These are phyloP conservation scores for Vigna radiata DNA, from an alignment of 306 rosid species.

Conservation along the genomic window DNA sequence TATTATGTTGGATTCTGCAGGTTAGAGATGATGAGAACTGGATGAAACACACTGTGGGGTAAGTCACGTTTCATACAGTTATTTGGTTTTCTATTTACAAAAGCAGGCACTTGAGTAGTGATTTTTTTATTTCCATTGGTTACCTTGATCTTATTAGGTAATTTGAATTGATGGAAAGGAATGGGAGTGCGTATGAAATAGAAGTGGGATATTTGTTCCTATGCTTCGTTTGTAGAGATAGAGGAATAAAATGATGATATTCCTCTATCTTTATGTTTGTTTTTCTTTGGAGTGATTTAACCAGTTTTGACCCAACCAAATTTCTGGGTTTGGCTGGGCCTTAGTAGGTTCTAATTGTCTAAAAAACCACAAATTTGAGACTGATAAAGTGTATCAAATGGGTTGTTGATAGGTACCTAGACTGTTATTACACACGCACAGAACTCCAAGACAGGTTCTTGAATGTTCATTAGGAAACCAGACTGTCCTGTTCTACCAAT, in stretches of 20 bases:
- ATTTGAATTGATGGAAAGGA: constrained; percentile 17
- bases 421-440: too few species aligned
- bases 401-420: too few species aligned
- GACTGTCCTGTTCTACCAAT: too few species aligned
- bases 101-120: constrained; percentile 13
- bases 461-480: too few species aligned
- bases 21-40: constrained; percentile 91
- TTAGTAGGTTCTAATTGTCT: not conserved
- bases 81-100: not conserved
- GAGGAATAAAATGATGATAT: too few species aligned
- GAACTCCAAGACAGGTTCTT: too few species aligned
- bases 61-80: constrained; percentile 47
- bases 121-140: not conserved
- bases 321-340: not conserved
- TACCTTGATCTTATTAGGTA: not conserved
- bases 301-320: not conserved
- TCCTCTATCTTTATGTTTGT: not conserved
- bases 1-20: constrained; percentile 62
- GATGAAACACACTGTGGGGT: constrained; percentile 96
- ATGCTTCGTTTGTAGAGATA: not conserved
- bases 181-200: not conserved
- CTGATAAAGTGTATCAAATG: not conserved
- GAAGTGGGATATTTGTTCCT: not conserved
- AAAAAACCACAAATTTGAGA: not conserved
- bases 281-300: not conserved